phyloP scores from a whole-genome alignment of 768 basidiomycete genomes.

The Inosperma sp. region DNA sequence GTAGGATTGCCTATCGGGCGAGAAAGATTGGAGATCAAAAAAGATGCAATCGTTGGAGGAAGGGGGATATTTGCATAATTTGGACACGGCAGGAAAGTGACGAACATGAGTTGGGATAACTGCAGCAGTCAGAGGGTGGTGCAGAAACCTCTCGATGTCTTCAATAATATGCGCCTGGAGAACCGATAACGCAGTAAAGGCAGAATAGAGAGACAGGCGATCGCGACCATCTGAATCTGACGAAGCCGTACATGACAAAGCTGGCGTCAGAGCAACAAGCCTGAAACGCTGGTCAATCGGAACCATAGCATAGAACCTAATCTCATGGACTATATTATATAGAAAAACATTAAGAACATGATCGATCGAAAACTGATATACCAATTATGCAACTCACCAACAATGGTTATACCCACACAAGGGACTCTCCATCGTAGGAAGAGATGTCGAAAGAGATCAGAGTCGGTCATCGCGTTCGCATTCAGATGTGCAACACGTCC shows the following conservation, averaged over 20 bases:
- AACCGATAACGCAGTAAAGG: conserved; percentile 16
- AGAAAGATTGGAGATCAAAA: conserved; percentile 10
- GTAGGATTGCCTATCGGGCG: conserved; percentile 4
- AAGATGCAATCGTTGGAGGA: conserved; percentile 3
- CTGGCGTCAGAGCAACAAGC: conserved; percentile 19
- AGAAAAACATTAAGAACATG: neutral
- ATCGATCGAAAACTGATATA: neutral
- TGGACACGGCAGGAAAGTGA: neutral
- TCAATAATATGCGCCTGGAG: conserved; percentile 14
- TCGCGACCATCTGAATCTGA: conserved; percentile 16
- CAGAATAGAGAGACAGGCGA: conserved; percentile 13
- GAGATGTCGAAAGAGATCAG: too few species aligned
- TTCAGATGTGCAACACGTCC: too few species aligned
- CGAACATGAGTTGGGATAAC: too few species aligned
- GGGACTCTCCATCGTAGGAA: neutral
- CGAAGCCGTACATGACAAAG: conserved; percentile 16
- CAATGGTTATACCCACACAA: neutral
- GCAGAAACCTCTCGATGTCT: conserved; percentile 4
- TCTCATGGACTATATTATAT: too few species aligned
- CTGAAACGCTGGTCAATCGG: conserved; percentile 1
- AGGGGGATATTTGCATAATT: conserved; percentile 3
- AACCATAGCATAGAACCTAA: neutral
- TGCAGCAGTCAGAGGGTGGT: neutral
- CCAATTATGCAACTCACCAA: neutral
- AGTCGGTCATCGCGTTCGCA: too few species aligned